Conservation (phyloP, 1,139 yeast genomes). For the Hansenula lynferdii region DNA sequence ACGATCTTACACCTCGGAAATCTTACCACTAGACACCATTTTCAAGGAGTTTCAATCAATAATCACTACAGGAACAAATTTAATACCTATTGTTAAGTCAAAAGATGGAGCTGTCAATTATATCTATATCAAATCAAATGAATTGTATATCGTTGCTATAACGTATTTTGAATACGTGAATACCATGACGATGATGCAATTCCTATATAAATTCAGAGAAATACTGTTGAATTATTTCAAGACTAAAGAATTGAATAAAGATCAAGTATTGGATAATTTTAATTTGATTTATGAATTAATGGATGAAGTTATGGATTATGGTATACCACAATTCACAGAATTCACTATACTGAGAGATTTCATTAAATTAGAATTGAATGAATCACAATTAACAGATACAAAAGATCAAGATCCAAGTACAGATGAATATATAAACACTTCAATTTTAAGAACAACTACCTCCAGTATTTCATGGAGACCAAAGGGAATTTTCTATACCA, state of each 20-base stretch:
- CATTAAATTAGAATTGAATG: conserved; percentile 36
- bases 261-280: conserved; percentile 58
- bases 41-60: conserved; percentile 5
- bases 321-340: conserved; percentile 71
- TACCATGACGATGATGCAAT: conserved; percentile 53
- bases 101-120: no score
- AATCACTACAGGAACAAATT: conserved; percentile 5
- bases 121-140: conserved; percentile 51
- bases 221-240: conserved; percentile 55
- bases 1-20: conserved; percentile 14
- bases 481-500: conserved; percentile 71
- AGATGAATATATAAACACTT: conserved; percentile 43
- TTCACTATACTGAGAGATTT: conserved; percentile 67
- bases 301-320: conserved; percentile 72
- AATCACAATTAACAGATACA: no score
- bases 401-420: conserved; percentile 12
- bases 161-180: conserved; percentile 44
- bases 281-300: conserved; percentile 65
- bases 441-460: conserved; percentile 67
- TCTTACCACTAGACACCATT: conserved; percentile 13
- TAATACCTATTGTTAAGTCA: no score
- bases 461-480: conserved; percentile 78
- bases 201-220: conserved; percentile 51
- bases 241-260: conserved; percentile 42
- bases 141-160: conserved; percentile 45